Evolutionary conservation across 1,284 basidiomycete genomes (phyloP).

Genomic region (Irpex sp.): DNA sequence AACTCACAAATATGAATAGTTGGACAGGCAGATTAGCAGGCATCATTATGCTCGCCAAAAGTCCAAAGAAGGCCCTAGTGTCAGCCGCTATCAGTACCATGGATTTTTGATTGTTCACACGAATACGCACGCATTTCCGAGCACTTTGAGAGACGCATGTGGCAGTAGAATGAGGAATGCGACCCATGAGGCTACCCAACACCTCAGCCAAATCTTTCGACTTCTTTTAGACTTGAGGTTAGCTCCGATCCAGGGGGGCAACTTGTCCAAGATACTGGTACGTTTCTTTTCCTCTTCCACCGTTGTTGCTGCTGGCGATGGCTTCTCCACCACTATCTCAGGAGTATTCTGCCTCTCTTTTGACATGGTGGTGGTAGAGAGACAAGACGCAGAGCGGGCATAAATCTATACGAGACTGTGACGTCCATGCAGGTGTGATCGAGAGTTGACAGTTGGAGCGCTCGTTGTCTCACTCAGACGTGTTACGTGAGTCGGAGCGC

Average conservation of each 20-base stretch:
- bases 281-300: neutral
- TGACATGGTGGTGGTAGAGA: neutral
- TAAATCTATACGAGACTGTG: neutral
- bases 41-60: constrained; percentile 31
- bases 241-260: constrained; percentile 29
- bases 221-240: constrained; percentile 27
- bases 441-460: too few species aligned
- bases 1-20: constrained; percentile 33
- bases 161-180: constrained; percentile 29
- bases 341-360: neutral
- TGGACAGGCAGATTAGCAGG: constrained; percentile 36
- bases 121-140: constrained; percentile 30
- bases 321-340: neutral
- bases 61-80: constrained; percentile 32
- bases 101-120: neutral
- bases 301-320: neutral
- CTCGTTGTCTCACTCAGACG: too few species aligned
- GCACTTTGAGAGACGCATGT: constrained; percentile 23
- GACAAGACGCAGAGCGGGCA: neutral
- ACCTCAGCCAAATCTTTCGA: constrained; percentile 27
- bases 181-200: constrained; percentile 30
- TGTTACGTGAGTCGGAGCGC: too few species aligned
- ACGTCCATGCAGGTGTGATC: neutral
- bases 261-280: constrained; percentile 15
- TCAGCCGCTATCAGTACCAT: neutral